A percentile compares a stretch with the other conserved stretches of the same genome.
Conservation (phyloP, 257 asterid species). For the Leonotis leonurus region DNA sequence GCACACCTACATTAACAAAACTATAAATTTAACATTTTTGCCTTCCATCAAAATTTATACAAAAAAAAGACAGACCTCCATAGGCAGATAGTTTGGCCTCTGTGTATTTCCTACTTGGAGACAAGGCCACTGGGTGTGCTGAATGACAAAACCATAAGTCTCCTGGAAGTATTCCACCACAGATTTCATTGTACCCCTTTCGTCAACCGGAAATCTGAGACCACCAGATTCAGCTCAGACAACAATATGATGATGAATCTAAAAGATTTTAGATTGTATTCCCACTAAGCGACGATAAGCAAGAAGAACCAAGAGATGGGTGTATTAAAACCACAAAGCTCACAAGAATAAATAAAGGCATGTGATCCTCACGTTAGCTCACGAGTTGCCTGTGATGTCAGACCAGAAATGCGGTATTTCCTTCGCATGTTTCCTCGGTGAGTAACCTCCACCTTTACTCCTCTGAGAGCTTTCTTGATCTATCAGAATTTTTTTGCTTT, state of each 20-base stretch:
- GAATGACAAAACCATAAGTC: constrained; percentile 74
- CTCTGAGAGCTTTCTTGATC: constrained; percentile 94
- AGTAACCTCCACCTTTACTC: constrained; percentile 94
- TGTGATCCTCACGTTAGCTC: constrained; percentile 65
- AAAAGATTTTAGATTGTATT: too few relatives aligned
- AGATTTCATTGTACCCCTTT: constrained; percentile 76
- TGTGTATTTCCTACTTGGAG: constrained; percentile 90
- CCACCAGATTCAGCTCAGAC: constrained; percentile 4
- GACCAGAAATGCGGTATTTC: constrained; percentile 82
- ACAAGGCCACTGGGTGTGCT: constrained; percentile 77
- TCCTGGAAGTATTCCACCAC: constrained; percentile 80
- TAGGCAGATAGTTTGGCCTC: constrained; percentile 82
- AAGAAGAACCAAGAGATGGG: background rate
- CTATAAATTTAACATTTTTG: background rate
- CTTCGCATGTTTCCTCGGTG: constrained; percentile 96
- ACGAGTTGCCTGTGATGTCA: constrained; percentile 88
- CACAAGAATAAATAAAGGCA: background rate
- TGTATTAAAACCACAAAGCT: background rate
- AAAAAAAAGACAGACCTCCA: constrained; percentile 61
- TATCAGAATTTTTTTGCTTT: constrained; percentile 17
- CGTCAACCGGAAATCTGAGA: constrained; percentile 84
- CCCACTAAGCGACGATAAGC: too few relatives aligned
- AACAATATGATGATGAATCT: too few relatives aligned
- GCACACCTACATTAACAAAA: constrained; percentile 53
- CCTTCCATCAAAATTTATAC: background rate